These are phyloP conservation scores for Brassica nigra DNA, from an alignment of 345 rosid genomes.

Conservation along the genomic window DNA sequence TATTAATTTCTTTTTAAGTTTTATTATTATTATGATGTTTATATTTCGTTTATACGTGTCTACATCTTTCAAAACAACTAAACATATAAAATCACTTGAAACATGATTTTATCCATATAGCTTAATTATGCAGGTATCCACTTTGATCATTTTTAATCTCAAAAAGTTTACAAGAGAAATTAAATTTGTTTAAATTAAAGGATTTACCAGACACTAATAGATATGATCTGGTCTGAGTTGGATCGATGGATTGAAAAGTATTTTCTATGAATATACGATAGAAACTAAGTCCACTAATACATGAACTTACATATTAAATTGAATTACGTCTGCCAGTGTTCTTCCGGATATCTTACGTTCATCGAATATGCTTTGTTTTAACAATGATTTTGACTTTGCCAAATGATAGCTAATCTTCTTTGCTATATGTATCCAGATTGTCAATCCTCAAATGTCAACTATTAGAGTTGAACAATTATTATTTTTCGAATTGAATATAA, in stretches of 20 bases:
- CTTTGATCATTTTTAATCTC: neutral
- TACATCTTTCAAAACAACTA: neutral
- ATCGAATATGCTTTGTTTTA: conserved; percentile 29
- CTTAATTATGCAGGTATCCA: neutral
- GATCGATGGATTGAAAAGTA: neutral
- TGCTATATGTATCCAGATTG: conserved; percentile 23
- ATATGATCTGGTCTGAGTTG: conserved; percentile 7
- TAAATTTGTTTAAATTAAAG: neutral
- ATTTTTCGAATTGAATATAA: neutral
- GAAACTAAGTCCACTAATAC: conserved; percentile 12
- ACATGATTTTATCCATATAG: neutral
- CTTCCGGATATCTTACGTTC: conserved; percentile 29
- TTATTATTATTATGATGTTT: neutral
- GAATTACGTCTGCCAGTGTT: neutral
- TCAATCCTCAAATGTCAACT: conserved; percentile 25
- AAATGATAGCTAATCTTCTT: conserved; percentile 22
- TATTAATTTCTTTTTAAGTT: neutral
- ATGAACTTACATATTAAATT: neutral
- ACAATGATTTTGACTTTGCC: conserved; percentile 29
- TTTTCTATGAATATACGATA: neutral
- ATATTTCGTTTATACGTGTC: neutral
- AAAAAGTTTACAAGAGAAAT: neutral
- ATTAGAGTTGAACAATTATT: conserved; percentile 22
- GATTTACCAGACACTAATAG: neutral
- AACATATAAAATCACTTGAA: neutral